phyloP scores from a whole-genome alignment of 78 protist species.

The Tieghemostelium lacteum region DNA sequence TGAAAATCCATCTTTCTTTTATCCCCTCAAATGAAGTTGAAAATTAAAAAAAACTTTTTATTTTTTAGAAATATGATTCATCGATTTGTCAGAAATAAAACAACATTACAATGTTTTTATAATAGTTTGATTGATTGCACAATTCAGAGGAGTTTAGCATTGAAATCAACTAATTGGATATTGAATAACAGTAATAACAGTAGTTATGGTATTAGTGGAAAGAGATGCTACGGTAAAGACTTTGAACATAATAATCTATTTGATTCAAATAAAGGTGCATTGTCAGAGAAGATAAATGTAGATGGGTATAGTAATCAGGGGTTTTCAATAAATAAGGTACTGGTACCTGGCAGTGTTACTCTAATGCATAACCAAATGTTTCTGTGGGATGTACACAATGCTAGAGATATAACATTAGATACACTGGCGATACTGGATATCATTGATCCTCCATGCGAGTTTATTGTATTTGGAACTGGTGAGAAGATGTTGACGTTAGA shows the following conservation, averaged over 20 bases:
- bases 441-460: slow-evolving; percentile 54
- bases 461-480: slow-evolving; percentile 57
- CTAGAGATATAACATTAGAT: slow-evolving; percentile 22
- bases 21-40: too few species aligned
- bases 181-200: too few species aligned
- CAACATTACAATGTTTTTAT: too few species aligned
- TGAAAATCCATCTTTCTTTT: slow-evolving; percentile 51
- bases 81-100: too few species aligned
- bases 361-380: slow-evolving; percentile 16
- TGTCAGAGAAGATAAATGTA: neutral
- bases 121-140: too few species aligned
- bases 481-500: neutral
- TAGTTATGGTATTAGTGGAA: too few species aligned
- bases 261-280: slow-evolving; percentile 20
- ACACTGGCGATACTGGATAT: slow-evolving; percentile 22
- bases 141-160: too few species aligned
- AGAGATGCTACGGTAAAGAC: slow-evolving; percentile 19
- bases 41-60: too few species aligned
- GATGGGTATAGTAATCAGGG: slow-evolving; percentile 66
- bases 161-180: too few species aligned
- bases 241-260: neutral
- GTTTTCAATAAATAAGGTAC: slow-evolving; percentile 23
- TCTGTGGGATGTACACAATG: slow-evolving; percentile 61
- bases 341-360: slow-evolving; percentile 55
- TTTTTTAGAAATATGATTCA: too few species aligned